Evolutionary conservation across 2,329 filamentous ascomycete species (phyloP), one percentile per base, ranked within the genome.

Genomic region (Diplodia sapinea): DNA sequence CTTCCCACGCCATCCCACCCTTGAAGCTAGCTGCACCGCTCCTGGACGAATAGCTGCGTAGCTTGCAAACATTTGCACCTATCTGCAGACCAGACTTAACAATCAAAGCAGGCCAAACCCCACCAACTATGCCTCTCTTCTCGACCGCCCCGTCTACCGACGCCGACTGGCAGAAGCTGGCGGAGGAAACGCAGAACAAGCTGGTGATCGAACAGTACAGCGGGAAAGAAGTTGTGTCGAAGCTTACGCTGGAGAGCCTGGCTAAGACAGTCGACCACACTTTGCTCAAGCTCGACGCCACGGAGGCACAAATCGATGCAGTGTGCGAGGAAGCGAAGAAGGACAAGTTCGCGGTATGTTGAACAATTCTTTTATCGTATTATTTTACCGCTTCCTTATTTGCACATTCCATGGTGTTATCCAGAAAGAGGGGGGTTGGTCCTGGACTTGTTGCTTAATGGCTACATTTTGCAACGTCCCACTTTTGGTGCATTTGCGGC

Each of bases 291-390:
- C 72, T 82, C 63, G 82, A 84, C 71, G 79, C 81, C 11, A 84
- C 81, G 33, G 72, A 75, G 5, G 72, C 77, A 17, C 80, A 85
- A 68, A 83, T 89, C 67, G 83, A 86, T 73, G 76, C 74, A 11
- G 76, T 88, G 36, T 88, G 86, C 72, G 77, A 77, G 2, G 86
- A 88, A 78, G 87, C 87, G 4, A 78, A 78, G 61, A 76, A 79
- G 3, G 76, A 81, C 57, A 73, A 72, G 3, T 85, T 85, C 70
- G 82, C 80, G 72, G 81, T 82, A 74, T 31, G 75, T 67, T 29
- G 2, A 31, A 5, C 36, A 8, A 12, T 38, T 20, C 43, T 8
- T 47, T 47, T 8, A 13, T 49, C 13, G 6, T 57, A 26, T 50
- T 20, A 11, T 12, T 4, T 50, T 15, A 5, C 15, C 11, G 2